These are phyloP conservation scores for Adenanthera pavonina DNA, from an alignment of 306 rosid species.

Conservation along the genomic window DNA sequence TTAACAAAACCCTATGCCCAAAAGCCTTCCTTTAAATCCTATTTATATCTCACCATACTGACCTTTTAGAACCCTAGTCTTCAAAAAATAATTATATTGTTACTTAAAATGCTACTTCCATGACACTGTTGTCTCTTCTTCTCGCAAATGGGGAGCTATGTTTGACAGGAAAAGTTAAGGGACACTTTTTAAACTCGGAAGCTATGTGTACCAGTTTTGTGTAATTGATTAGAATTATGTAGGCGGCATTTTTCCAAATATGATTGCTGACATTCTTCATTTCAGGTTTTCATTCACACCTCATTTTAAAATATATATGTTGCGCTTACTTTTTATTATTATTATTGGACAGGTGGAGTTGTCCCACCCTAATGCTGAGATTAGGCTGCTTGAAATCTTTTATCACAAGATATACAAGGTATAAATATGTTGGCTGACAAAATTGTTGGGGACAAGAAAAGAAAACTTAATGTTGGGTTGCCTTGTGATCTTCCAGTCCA, in stretches of 20 bases:
- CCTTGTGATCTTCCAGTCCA: slow-evolving; percentile 1
- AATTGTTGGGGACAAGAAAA: not conserved
- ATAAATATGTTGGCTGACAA: slow-evolving; percentile 9
- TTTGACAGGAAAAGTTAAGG: not conserved
- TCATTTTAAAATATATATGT: not conserved
- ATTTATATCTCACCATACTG: not conserved
- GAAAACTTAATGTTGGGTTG: not conserved
- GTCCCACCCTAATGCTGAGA: slow-evolving; percentile 81
- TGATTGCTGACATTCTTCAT: slow-evolving; percentile 7
- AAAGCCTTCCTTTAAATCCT: not conserved
- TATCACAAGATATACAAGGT: slow-evolving; percentile 96
- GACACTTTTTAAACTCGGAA: not conserved
- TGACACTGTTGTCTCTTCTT: slow-evolving; percentile 1
- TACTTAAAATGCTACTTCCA: not conserved
- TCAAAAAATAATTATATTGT: not conserved
- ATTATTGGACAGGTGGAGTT: slow-evolving; percentile 69
- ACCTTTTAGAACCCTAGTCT: not conserved
- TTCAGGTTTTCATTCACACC: not conserved
- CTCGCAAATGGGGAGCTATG: not conserved
- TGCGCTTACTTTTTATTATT: slow-evolving; percentile 22
- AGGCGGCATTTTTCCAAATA: not conserved
- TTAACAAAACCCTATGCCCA: not conserved
- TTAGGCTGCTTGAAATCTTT: slow-evolving; percentile 92
- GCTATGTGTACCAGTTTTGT: slow-evolving; percentile 16
- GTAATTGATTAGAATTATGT: slow-evolving; percentile 18